Base-by-base conservation (phyloP, 2,329 filamentous ascomycete genomes). In the Pseudogymnoascus sp. region DNA sequence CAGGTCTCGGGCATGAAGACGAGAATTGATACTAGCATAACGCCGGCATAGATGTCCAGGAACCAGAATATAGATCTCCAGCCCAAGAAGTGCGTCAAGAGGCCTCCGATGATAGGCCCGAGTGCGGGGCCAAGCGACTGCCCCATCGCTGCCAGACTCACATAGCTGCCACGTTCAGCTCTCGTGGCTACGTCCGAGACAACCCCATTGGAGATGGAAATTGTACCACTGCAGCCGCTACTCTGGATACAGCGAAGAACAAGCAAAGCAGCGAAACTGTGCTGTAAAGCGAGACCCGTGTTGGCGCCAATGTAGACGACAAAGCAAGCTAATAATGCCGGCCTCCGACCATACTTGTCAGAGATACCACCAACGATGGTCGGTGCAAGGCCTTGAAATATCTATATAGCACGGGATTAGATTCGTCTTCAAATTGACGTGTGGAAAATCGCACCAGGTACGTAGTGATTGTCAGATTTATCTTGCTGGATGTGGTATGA, bases 121-220 rank as follows among this genome's bases (percentile, higher is more conserved):
- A 82, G 63, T 0, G 78, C 76, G 5, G 78, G 78, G 0, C 75
- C 78, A 17, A 80, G 70, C 68, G 71, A 71, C 64, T 40, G 6
- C 64, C 68, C 24, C 62, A 59, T 40, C 65, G 64, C 57, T 33
- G 84, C 80, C 66, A 84, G 78, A 57, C 83, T 86, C 75, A 92
- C 86, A 69, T 88, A 92, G 58, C 81, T 86, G 63, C 87, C 68
- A 61, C 70, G 74, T 68, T 90, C 85, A 1, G 79, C 80, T 1
- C 80, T 79, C 0, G 82, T 86, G 5, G 82, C 77, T 6, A 88
- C 75, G 68, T 90, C 87, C 0, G 83, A 83, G 1, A 89, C 79
- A 0, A 89, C 81, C 0, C 81, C 87, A 26, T 75, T 75, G 0
- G 76, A 77, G 5, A 90, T 75, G 0, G 85, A 80, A 4, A 88